A percentile compares a stretch with the other conserved stretches of the same genome.
phyloP scores from a whole-genome alignment of 495 filamentous ascomycete species.

The Aspergillus bertholletiae region DNA sequence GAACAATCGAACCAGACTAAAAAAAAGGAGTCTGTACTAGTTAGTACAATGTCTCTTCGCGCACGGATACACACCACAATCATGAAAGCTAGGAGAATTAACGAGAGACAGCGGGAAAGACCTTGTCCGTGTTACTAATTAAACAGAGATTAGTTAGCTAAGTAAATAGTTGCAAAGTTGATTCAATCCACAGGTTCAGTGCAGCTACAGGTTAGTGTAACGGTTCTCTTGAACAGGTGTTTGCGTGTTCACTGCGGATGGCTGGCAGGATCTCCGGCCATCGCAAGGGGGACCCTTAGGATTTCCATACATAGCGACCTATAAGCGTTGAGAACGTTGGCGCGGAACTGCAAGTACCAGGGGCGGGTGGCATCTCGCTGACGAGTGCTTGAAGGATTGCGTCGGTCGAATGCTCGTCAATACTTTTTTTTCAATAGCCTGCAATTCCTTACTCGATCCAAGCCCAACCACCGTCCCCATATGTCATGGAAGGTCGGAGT shows the following conservation, averaged over 20 bases:
- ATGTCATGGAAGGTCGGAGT: neutral
- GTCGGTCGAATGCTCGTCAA: too few relatives aligned
- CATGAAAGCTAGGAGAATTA: neutral
- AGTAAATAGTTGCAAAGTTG: neutral
- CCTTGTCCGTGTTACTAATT: neutral
- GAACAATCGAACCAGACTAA: neutral
- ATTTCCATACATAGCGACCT: neutral
- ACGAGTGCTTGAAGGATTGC: neutral
- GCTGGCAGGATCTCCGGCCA: neutral
- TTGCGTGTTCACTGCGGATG: neutral
- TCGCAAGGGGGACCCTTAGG: neutral
- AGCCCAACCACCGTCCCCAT: neutral
- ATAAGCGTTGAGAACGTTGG: neutral
- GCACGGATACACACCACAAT: neutral
- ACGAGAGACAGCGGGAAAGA: neutral
- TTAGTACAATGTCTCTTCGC: neutral
- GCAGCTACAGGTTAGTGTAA: slow-evolving; percentile 5
- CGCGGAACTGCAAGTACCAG: too few relatives aligned
- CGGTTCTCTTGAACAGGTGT: neutral
- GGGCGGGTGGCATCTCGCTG: too few relatives aligned
- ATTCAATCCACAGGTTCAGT: neutral
- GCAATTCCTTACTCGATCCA: neutral
- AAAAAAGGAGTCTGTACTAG: neutral
- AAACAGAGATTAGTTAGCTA: too few relatives aligned
- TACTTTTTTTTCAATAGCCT: neutral